phyloP scores from a whole-genome alignment of 208 protist genomes.

The Crithidia sp. region DNA sequence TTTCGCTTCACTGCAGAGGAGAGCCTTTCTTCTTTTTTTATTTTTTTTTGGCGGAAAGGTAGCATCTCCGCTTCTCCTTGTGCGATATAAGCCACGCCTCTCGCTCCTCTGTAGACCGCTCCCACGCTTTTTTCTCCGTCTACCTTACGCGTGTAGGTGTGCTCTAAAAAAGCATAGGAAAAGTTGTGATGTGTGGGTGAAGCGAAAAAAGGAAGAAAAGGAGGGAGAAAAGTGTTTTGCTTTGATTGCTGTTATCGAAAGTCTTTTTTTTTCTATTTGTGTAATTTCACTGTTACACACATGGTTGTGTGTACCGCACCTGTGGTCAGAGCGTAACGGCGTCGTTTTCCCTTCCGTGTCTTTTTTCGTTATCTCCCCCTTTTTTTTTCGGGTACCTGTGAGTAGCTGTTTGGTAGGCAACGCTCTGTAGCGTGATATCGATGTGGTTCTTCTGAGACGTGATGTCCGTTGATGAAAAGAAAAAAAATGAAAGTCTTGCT shows the following conservation, averaged over 20 bases:
- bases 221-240: neutral
- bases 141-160: neutral
- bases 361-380: too few relatives aligned
- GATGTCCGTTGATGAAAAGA: neutral
- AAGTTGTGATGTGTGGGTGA: too few relatives aligned
- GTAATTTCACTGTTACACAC: too few relatives aligned
- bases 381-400: too few relatives aligned
- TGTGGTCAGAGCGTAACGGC: too few relatives aligned
- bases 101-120: too few relatives aligned
- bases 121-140: neutral
- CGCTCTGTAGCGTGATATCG: neutral
- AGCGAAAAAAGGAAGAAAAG: too few relatives aligned
- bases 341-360: too few relatives aligned
- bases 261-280: slow-evolving; percentile 3
- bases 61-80: too few relatives aligned
- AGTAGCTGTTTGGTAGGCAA: neutral
- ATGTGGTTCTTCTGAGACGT: neutral
- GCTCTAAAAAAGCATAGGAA: too few relatives aligned
- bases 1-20: neutral
- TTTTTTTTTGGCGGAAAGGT: neutral
- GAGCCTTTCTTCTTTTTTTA: neutral
- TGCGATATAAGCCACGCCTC: too few relatives aligned
- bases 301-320: too few relatives aligned
- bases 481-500: neutral
- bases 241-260: neutral